These are phyloP conservation scores for Circinella umbellata DNA, from an alignment of 371 early-diverging fungal genomes.

Conservation along the genomic window DNA sequence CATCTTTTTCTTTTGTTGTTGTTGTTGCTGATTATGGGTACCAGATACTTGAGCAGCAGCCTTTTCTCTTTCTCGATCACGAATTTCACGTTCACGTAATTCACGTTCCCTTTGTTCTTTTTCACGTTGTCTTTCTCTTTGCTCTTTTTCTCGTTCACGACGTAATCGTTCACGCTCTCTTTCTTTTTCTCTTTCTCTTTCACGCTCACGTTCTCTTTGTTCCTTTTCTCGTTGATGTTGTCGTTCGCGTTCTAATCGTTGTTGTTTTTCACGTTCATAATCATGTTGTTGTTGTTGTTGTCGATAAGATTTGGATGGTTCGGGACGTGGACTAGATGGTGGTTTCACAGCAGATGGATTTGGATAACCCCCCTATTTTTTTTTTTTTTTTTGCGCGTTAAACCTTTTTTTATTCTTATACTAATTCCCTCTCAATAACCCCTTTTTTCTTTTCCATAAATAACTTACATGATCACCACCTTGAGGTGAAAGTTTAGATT, in stretches of 20 bases:
- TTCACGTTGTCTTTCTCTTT: background rate
- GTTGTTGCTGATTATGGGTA: conserved; percentile 32
- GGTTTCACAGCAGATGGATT: conserved; percentile 7
- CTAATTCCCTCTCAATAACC: background rate
- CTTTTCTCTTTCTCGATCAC: conserved; percentile 32
- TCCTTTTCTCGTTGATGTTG: conserved; percentile 1
- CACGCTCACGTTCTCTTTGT: conserved; percentile 14
- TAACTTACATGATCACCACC: background rate
- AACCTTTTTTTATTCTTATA: conserved; percentile 19
- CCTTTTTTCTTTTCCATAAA: background rate
- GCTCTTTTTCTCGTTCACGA: conserved; percentile 22
- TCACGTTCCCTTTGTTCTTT: conserved; percentile 19
- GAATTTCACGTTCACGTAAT: conserved; percentile 35
- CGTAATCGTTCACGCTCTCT: conserved; percentile 18
- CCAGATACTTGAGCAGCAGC: conserved; percentile 36
- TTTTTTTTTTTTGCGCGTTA: conserved; percentile 12
- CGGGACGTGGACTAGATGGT: conserved; percentile 32
- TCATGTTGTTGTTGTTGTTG: conserved; percentile 24
- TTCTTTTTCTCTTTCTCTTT: conserved; percentile 26
- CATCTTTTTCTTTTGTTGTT: conserved; percentile 51
- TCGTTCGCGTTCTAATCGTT: conserved; percentile 6
- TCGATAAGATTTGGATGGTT: conserved; percentile 34
- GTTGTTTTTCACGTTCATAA: conserved; percentile 9
- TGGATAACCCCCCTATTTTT: conserved; percentile 4
- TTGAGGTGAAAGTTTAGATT: conserved; percentile 5